Evolutionary conservation across 208 protist genomes (phyloP), one percentile per base, ranked within the genome.

Genomic region (Crithidia expoeki): DNA sequence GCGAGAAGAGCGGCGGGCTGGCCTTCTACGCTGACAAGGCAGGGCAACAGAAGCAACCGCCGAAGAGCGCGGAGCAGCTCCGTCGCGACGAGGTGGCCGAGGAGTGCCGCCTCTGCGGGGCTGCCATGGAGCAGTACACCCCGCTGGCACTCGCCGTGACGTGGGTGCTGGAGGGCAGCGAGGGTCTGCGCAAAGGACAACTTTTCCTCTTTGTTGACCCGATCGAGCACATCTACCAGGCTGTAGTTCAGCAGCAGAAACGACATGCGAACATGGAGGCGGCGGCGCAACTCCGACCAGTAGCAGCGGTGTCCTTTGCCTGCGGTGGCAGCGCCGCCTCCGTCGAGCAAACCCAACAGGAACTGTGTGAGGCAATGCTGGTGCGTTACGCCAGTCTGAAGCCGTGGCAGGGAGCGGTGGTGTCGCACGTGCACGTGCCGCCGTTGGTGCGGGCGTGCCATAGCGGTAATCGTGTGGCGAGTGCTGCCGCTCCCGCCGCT

Each of bases 1-100:
- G 46, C 17, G 38, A 61, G n/a, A 33, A 40, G 28, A 53, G 52
- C 33, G 74, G 63, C 14, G 79, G 70, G 28, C 62, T 91, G 21
- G 72, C 80, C 25, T 94, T 94, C 64, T 92, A 92, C 74, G 73
- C 85, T n/a, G 86, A 94, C 68, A 84, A 84, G 64, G 84, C 71
- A 12, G 74, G 74, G 30, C 61, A 76, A 61, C 57, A 69, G 75
- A 62, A 47, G 56, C 61, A n/a, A 30, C 21, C n/a, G 50, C 53
- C 47, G 32, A 68, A 74, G 66, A 70, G 32, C 25, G 50, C 50
- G 11, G 53, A 62, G 50, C 53, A 86, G 79, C 76, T 63, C 4
- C 69, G 62, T n/a, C 69, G 50, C 9, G 65, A 60, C 42, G 77
- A 76, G 57, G 44, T 59, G 53, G 58, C 53, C 14, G 47, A 76